Evolutionary conservation across 2,329 filamentous ascomycete genomes (phyloP), one percentile per base, ranked within the genome.

Genomic region (Botryotinia narcissicola): DNA sequence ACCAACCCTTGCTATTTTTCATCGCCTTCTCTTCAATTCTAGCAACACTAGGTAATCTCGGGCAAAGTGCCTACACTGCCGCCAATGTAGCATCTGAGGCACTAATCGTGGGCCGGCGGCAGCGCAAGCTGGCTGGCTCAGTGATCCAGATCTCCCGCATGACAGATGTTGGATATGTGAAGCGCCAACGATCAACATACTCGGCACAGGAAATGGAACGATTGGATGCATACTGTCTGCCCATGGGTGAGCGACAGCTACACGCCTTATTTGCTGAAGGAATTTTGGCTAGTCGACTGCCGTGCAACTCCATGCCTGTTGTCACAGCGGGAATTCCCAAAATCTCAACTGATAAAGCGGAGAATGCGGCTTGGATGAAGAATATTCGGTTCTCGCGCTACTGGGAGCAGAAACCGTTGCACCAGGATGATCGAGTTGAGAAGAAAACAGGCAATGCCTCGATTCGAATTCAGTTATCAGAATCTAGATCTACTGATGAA

Each of bases 91-190:
- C 84, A 80, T 80, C 86, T 16, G 82, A 85, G 51, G 77, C 81
- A 6, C 81, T 86, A 40, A 81, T 80, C 2, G 80, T 81, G 29
- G 80, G 84, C 74, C 82, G 86, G 2, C 80, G 81, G 0, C 78
- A 78, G 1, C 79, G 78, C 42, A 84, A 85, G 1, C 79, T 86
- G 2, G 81, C 84, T 4, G 85, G 84, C 40, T 82, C 85, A 0
- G 84, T 84, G 0, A 81, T 91, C 1, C 84, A 90, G 51, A 57
- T 57, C n/a, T 57, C 51, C n/a, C 51, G n/a, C 76, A 81, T 90
- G 0, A 83, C 84, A 1, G 84, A 81, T 7, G 78, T 83, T 9
- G 84, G 85, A 0, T 82, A 81, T 71, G 76, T 85, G 8, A 35
- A 29, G 16, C 83, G 22, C 12, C 5, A 57, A 37, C 57, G 57